Base-by-base conservation (phyloP, 257 asterid genomes). In the Solanum etuberosum region DNA sequence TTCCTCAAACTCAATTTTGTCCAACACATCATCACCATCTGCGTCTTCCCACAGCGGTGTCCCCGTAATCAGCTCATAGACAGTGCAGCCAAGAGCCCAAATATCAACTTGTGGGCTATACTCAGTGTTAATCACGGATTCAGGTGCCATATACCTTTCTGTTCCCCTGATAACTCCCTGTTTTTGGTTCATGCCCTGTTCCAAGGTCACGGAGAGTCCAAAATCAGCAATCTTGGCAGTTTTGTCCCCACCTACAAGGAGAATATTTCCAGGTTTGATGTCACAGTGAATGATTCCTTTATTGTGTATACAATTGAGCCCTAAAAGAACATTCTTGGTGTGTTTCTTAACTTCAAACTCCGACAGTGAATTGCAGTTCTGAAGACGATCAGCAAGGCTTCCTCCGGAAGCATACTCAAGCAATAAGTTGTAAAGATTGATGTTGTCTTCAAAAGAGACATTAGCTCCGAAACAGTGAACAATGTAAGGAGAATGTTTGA, bases 61-160 rank as follows among this genome's bases (percentile, higher is more conserved):
- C 67, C 77, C 31, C 1, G 43, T 51, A 14, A 89, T 40, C 85
- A 89, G 57, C 88, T 84, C 86, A 7, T 83, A 35, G 21, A 87
- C 86, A 15, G 68, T 74, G 15, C 86, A 87, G 0, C 89, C 91
- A 20, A 89, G 70, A 20, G 88, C 86, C 86, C 86, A 89, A 4
- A 89, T 67, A 25, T 89, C 89, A n/a, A 38, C 84, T 9, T 43
- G 43, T 8, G n/a, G n/a, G 2, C 73, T 83, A 37, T 51, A 81
- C 31, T 67, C 71, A 1, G 18, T 67, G 13, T 25, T 31, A 9
- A 70, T 6, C 29, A 86, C 34, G 1, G 86, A 80, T 68, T 88
- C 87, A 2, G 85, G 88, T 10, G 87, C 87, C 87, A 86, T 68
- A 46, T 85, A 88, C 3, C 37, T 15, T 11, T 34, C 5, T 1